Conservation (phyloP, 129 eudicot species). For the Lactuca sativa region DNA sequence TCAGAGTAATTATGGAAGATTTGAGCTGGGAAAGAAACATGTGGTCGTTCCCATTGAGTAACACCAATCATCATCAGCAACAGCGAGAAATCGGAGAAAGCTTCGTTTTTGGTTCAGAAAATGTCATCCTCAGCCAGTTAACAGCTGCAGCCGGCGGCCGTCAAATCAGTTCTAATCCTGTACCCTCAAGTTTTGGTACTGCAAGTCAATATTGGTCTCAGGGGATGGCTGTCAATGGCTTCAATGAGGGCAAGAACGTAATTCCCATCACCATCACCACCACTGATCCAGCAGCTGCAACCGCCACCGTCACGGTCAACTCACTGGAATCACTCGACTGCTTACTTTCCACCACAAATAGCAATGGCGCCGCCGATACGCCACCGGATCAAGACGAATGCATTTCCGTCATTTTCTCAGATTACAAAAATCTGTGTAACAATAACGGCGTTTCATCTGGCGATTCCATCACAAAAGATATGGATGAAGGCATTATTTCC, state of each 20-base stretch:
- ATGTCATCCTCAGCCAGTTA: slow-evolving; percentile 36
- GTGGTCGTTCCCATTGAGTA: slow-evolving; percentile 38
- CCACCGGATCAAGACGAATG: slow-evolving; percentile 49
- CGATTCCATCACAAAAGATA: slow-evolving; percentile 32
- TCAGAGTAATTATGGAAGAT: slow-evolving; percentile 42
- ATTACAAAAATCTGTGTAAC: slow-evolving; percentile 40
- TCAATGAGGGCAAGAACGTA: slow-evolving; percentile 14
- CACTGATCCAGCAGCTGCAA: slow-evolving; percentile 11
- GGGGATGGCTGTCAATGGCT: slow-evolving; percentile 3
- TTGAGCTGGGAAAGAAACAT: slow-evolving; percentile 46
- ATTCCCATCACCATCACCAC: slow-evolving; percentile 14
- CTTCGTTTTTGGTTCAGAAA: slow-evolving; percentile 33
- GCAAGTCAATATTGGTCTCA: slow-evolving; percentile 34
- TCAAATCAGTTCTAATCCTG: slow-evolving; percentile 11
- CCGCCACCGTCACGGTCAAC: not conserved
- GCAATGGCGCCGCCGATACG: slow-evolving; percentile 38
- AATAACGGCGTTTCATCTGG: slow-evolving; percentile 30
- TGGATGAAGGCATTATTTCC: slow-evolving; percentile 29
- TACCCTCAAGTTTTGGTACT: slow-evolving; percentile 9
- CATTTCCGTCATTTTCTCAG: slow-evolving; percentile 55
- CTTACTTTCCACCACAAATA: slow-evolving; percentile 51
- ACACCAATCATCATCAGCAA: slow-evolving; percentile 37
- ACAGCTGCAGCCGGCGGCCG: not conserved
- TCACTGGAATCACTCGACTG: slow-evolving; percentile 57
- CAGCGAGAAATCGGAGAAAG: slow-evolving; percentile 36